Conservation (phyloP, 495 filamentous ascomycete genomes). For the Penicillium simplicissimum region DNA sequence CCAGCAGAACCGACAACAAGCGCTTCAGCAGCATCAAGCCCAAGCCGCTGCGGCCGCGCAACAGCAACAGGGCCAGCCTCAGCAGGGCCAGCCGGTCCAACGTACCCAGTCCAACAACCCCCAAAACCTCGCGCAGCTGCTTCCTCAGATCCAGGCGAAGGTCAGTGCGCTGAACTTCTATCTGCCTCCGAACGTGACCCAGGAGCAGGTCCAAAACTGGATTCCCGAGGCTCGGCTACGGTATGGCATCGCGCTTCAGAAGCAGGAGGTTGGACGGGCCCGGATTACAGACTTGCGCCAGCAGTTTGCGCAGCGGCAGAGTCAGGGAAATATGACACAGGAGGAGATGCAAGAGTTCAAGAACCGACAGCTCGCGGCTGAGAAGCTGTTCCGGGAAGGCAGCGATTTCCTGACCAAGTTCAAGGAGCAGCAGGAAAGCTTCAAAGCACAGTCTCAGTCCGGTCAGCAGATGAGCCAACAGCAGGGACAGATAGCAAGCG, state of each 20-base stretch:
- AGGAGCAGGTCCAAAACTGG: constrained; percentile 50
- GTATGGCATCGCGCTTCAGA: constrained; percentile 55
- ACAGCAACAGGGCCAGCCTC: constrained; percentile 24
- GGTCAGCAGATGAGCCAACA: constrained; percentile 38
- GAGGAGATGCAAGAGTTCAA: constrained; percentile 49
- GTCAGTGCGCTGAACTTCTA: constrained; percentile 48
- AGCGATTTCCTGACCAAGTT: constrained; percentile 50
- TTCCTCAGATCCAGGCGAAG: constrained; percentile 47
- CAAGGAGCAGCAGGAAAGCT: constrained; percentile 48
- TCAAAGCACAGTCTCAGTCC: constrained; percentile 45
- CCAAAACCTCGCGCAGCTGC: constrained; percentile 41
- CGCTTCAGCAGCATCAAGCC: constrained; percentile 33
- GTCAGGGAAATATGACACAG: constrained; percentile 37
- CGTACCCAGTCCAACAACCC: constrained; percentile 44
- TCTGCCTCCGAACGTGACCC: constrained; percentile 48
- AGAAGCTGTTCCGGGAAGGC: constrained; percentile 48
- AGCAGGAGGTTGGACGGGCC: constrained; percentile 49
- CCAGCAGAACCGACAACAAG: constrained; percentile 47
- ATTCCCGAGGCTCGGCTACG: constrained; percentile 52
- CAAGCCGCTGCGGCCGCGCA: constrained; percentile 9
- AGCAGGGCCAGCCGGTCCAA: constrained; percentile 37
- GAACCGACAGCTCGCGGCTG: constrained; percentile 43
- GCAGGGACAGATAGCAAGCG: constrained; percentile 16
- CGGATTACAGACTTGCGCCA: constrained; percentile 41
- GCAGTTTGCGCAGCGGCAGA: constrained; percentile 41